A percentile compares a stretch with the other conserved stretches of the same genome.
Evolutionary conservation across 805 yeast species (phyloP).

Genomic region (Wickerhamiella dianesei): DNA sequence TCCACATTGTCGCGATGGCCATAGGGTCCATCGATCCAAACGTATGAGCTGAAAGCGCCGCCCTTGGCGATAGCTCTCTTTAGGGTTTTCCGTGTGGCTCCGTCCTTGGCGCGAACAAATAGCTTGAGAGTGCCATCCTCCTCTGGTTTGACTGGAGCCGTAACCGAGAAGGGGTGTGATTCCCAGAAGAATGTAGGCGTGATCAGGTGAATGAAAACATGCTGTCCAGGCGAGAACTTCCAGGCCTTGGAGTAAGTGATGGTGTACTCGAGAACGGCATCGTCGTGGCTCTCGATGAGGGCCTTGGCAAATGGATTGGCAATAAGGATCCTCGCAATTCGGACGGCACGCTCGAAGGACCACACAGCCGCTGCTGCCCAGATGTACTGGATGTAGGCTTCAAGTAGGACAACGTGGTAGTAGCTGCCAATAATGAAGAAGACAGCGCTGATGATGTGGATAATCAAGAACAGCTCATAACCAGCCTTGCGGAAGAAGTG

Average conservation of each 20-base stretch:
- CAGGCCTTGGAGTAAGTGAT: slow-evolving; percentile 31
- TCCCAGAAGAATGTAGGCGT: slow-evolving; percentile 46
- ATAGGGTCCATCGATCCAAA: slow-evolving; percentile 54
- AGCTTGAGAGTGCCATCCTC: background rate
- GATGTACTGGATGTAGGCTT: slow-evolving; percentile 23
- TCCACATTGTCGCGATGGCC: slow-evolving; percentile 39
- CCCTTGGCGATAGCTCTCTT: slow-evolving; percentile 21
- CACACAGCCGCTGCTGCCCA: slow-evolving; percentile 51
- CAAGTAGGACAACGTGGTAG: slow-evolving; percentile 31
- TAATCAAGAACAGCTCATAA: slow-evolving; percentile 44
- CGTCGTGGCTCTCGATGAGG: slow-evolving; percentile 11
- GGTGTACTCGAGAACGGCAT: slow-evolving; percentile 14
- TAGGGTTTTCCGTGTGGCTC: background rate
- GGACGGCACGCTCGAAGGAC: slow-evolving; percentile 49
- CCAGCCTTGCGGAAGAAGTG: slow-evolving; percentile 35
- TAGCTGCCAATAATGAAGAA: slow-evolving; percentile 38
- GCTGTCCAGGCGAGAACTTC: slow-evolving; percentile 40
- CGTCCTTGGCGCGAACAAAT: background rate
- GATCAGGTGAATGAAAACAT: slow-evolving; percentile 34
- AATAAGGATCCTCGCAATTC: slow-evolving; percentile 39
- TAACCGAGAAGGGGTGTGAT: slow-evolving; percentile 56
- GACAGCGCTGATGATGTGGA: slow-evolving; percentile 42
- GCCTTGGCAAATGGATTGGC: slow-evolving; percentile 35
- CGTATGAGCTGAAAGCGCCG: slow-evolving; percentile 16
- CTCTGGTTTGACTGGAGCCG: slow-evolving; percentile 29